Evolutionary conservation across 352 stramenopile species (phyloP).

Genomic region (Phytopythium montanum): DNA sequence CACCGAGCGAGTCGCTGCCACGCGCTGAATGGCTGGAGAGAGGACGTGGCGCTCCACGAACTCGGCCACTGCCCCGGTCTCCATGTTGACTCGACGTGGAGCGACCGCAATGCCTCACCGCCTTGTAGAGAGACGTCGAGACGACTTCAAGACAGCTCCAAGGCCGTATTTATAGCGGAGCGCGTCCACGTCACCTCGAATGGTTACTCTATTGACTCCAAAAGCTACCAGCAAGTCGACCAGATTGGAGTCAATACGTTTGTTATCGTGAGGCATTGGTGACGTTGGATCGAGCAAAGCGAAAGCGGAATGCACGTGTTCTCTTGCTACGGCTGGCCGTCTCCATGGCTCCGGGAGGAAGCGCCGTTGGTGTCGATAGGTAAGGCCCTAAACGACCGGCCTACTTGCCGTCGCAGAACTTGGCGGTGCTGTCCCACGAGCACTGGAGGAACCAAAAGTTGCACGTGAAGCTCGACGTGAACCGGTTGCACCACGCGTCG

Average conservation of each 20-base stretch:
- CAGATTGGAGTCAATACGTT: not conserved
- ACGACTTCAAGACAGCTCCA: not conserved
- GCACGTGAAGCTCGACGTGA: conserved; percentile 9
- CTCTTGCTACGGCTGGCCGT: not conserved
- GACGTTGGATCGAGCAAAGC: not conserved
- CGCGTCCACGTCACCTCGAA: not conserved
- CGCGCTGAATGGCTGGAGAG: not conserved
- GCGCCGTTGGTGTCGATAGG: not conserved
- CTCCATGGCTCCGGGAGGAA: not conserved
- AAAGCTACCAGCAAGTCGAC: not conserved
- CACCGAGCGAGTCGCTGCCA: not conserved
- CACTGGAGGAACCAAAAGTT: conserved; percentile 17
- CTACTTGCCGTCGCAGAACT: conserved; percentile 14
- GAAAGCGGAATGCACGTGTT: not conserved
- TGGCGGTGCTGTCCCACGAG: conserved; percentile 11
- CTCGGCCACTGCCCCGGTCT: not conserved
- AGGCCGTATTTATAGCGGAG: not conserved
- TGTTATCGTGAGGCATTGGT: not conserved
- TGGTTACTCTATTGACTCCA: not conserved
- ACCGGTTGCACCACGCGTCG: conserved; percentile 12
- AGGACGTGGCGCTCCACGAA: not conserved
- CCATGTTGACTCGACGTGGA: not conserved
- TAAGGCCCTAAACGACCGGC: too few species aligned
- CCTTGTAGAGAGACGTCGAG: not conserved
- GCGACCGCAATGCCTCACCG: not conserved